These are phyloP conservation scores for Hypoxylon fragiforme DNA, from an alignment of 495 filamentous ascomycete genomes.

Conservation along the genomic window DNA sequence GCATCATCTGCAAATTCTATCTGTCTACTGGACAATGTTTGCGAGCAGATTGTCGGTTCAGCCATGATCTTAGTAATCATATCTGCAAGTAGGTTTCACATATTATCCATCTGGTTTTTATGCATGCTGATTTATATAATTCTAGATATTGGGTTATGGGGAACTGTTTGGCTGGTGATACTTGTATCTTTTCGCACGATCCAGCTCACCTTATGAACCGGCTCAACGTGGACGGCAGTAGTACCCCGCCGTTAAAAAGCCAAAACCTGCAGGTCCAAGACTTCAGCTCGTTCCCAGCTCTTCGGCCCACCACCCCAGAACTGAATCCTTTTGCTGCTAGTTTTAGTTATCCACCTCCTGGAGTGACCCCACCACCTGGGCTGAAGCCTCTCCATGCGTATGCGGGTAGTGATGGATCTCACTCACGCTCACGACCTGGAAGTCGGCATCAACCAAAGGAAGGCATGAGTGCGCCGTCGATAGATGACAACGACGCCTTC, in stretches of 20 bases:
- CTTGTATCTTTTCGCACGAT: constrained; percentile 97
- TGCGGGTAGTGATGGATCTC: constrained; percentile 59
- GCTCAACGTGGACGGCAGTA: constrained; percentile 64
- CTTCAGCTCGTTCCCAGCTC: constrained; percentile 83
- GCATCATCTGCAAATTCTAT: constrained; percentile 95
- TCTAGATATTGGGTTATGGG: constrained; percentile 93
- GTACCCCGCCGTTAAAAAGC: constrained; percentile 60
- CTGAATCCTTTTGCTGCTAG: constrained; percentile 60
- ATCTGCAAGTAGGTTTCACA: constrained; percentile 87
- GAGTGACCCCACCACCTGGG: constrained; percentile 63
- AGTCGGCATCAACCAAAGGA: constrained; percentile 79
- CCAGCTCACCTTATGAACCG: constrained; percentile 76
- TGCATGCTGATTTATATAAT: constrained; percentile 30
- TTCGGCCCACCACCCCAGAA: constrained; percentile 66
- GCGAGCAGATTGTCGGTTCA: constrained; percentile 94
- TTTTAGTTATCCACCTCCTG: constrained; percentile 53
- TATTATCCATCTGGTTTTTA: constrained; percentile 2
- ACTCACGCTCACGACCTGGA: constrained; percentile 79
- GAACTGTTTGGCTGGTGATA: constrained; percentile 91
- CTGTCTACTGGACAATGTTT: constrained; percentile 90
- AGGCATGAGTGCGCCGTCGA: constrained; percentile 69
- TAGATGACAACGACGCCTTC: constrained; percentile 96
- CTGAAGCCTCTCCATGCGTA: constrained; percentile 57
- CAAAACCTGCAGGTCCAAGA: constrained; percentile 82
- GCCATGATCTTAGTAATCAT: constrained; percentile 91